Base-by-base conservation (phyloP, 805 yeast species). In the Starmera caribaea region DNA sequence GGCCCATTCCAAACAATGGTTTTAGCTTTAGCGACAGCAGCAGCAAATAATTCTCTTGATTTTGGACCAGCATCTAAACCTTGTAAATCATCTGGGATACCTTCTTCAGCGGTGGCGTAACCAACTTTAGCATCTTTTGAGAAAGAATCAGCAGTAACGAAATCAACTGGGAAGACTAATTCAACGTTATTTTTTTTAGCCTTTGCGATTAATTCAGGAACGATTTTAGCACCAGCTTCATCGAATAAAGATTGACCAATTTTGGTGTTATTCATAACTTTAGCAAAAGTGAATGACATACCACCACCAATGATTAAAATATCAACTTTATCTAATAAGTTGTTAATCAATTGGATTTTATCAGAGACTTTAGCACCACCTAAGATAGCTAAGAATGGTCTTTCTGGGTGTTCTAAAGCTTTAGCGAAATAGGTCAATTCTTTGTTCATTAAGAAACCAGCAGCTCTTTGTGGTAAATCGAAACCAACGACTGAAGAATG, bases 1-100 rank as follows among this genome's bases (percentile, higher is more conserved):
- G 98, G 98, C 66, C 98, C 98, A 75, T 92, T 92, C 98, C 98
- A 92, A 63, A 92, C 92, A 58, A 92, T 90, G 59, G 98, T 92
- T 80, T 90, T 88, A 55, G 98, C 94, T 69, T 81, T 74, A 50
- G 83, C 82, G 55, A 92, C 86, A 49, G 96, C 81, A 51, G 71
- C 79, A 51, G 81, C 76, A 63, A 84, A 92, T 54, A 83, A 74
- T 66, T 79, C 74, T 58, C 77, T 73, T 46, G 95, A 76, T 73
- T 85, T 81, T 70, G 88, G 89, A 70, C 98, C 98, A 58, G 79
- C 79, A 69, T 92, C 98, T 60, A 92, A 77, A 62, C 98, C 98
- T 80, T 83, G 81, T 85, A 94, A 82, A 55, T 81, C 80, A 55
- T 81, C 95, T 62, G 97, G 94, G 49, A 92, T 92, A 71, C 98